Conservation (phyloP, 2,329 filamentous ascomycete genomes). For the Beauveria scarabaeidicola region DNA sequence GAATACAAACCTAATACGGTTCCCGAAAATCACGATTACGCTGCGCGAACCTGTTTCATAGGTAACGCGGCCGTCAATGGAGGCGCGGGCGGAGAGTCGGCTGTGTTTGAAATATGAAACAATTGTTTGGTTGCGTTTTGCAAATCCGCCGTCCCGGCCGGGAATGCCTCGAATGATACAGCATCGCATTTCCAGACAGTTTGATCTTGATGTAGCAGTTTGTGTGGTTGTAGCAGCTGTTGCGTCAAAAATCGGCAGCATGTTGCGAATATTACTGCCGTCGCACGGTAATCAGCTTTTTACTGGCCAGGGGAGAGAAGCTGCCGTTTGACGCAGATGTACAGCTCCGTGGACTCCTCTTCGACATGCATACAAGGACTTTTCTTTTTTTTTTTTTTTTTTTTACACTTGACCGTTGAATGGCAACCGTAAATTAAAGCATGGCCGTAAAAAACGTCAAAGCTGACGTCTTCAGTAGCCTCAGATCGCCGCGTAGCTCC, state of each 20-base stretch:
- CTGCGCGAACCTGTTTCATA: not conserved
- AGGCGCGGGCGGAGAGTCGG: not conserved
- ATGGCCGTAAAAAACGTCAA: not conserved
- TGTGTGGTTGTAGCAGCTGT: not conserved
- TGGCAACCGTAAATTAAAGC: no score
- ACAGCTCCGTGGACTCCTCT: no score
- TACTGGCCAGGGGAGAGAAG: no score
- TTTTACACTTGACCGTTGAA: not conserved
- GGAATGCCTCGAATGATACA: not conserved
- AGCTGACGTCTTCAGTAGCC: not conserved
- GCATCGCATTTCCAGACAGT: not conserved
- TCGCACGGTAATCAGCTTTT: no score
- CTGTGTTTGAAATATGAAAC: conserved; percentile 2
- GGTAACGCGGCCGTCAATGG: not conserved
- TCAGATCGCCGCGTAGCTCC: not conserved
- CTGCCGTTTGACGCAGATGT: no score
- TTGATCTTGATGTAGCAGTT: not conserved
- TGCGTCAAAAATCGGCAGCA: no score
- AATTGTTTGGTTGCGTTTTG: not conserved
- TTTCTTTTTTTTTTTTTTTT: not conserved
- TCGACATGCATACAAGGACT: no score
- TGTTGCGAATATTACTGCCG: no score
- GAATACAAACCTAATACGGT: no score
- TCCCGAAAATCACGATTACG: no score
- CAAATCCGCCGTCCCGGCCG: not conserved